Percentiles rank a stretch among this genome's conserved stretches.
Evolutionary conservation across 1,139 yeast genomes (phyloP).

Genomic region (Nadsonia starkeyi-henricii): DNA sequence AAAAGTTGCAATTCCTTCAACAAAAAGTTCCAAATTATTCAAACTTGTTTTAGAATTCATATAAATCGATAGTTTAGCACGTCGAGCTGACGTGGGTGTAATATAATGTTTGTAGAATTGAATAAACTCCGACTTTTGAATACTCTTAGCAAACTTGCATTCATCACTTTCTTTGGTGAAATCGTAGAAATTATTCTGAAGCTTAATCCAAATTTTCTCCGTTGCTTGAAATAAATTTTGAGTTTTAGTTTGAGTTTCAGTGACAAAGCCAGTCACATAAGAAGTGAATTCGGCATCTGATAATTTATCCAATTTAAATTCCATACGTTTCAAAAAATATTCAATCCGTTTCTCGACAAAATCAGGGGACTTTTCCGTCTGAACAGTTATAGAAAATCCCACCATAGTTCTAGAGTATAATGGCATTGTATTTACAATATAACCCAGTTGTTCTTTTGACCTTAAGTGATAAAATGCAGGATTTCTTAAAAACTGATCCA

Average conservation of each 20-base stretch:
- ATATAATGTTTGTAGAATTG: not conserved
- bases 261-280: conserved; percentile 53
- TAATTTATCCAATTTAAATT: conserved; percentile 29
- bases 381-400: conserved; percentile 65
- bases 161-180: conserved; percentile 43
- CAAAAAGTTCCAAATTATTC: not conserved
- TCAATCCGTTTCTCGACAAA: conserved; percentile 69
- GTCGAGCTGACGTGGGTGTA: not conserved
- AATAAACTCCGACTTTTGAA: not conserved
- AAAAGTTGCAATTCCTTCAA: not conserved
- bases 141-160: not conserved
- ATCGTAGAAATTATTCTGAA: conserved; percentile 66
- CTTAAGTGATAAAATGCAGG: conserved; percentile 83
- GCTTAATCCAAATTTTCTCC: conserved; percentile 46
- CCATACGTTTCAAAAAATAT: conserved; percentile 37
- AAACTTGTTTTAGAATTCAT: not conserved
- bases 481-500: conserved; percentile 62
- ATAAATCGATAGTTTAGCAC: not conserved
- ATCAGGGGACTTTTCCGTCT: conserved; percentile 65
- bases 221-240: conserved; percentile 73
- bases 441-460: conserved; percentile 85
- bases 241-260: conserved; percentile 51
- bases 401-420: conserved; percentile 56
- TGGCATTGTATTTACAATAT: conserved; percentile 72
- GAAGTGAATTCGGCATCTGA: conserved; percentile 49